These are phyloP conservation scores for Luzula sylvatica DNA, from an alignment of 176 grass and related monocot genomes.

Conservation along the genomic window DNA sequence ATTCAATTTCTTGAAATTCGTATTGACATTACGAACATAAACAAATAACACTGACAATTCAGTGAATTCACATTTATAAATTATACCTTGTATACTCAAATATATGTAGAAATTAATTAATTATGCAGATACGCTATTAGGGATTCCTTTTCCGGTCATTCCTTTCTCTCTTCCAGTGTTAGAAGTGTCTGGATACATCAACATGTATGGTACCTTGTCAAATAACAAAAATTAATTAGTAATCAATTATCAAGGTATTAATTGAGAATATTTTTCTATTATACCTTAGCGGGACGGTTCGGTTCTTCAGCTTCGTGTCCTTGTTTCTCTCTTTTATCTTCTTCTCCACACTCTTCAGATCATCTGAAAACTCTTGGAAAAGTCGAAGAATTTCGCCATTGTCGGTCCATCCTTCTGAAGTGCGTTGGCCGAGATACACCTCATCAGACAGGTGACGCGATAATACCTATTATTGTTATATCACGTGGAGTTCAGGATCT, in stretches of 20 bases:
- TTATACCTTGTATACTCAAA: too few species aligned
- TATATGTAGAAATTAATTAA: too few species aligned
- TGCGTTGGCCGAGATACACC: slow-evolving; percentile 75
- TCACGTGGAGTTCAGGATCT: neutral
- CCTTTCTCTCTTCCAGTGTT: slow-evolving; percentile 54
- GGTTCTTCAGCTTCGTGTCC: slow-evolving; percentile 38
- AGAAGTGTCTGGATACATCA: slow-evolving; percentile 56
- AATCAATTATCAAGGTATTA: too few species aligned
- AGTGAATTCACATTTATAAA: too few species aligned
- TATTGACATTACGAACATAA: too few species aligned
- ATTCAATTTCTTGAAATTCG: too few species aligned
- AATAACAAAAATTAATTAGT: too few species aligned
- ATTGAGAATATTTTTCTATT: too few species aligned
- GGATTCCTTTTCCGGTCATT: slow-evolving; percentile 84
- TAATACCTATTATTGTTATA: slow-evolving; percentile 32
- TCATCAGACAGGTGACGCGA: slow-evolving; percentile 82
- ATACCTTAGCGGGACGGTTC: slow-evolving; percentile 26
- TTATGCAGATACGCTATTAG: slow-evolving; percentile 87
- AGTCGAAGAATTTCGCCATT: slow-evolving; percentile 54
- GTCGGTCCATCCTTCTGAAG: slow-evolving; percentile 53
- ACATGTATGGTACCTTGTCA: slow-evolving; percentile 53
- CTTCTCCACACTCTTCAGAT: slow-evolving; percentile 50
- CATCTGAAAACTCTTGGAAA: slow-evolving; percentile 47
- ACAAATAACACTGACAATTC: too few species aligned
- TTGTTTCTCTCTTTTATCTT: slow-evolving; percentile 48